A percentile compares a stretch with the other conserved stretches of the same genome.
Conservation (phyloP, 75 land plant species). For the Pseudotsuga menziesii region DNA sequence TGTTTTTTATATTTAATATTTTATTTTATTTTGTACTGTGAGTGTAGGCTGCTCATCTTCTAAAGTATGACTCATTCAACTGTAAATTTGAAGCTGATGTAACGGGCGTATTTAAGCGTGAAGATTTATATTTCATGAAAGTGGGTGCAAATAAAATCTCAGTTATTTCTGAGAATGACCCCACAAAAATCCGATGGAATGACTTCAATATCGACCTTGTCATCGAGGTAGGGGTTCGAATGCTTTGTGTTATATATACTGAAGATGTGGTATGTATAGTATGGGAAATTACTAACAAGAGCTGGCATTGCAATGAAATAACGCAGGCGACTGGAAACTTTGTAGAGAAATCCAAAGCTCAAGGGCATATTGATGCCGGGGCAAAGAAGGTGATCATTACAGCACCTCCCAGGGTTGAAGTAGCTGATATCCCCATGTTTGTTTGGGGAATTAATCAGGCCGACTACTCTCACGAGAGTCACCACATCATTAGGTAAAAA, state of each 20-base stretch:
- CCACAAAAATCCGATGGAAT: constrained; percentile 79
- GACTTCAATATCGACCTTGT: constrained; percentile 85
- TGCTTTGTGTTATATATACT: no score
- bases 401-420: constrained; percentile 85
- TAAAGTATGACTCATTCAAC: constrained; percentile 74
- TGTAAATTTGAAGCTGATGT: constrained; percentile 46
- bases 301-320: not conserved
- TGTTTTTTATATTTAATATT: not conserved
- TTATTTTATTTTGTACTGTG: not conserved
- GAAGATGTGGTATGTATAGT: no score
- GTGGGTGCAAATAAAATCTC: constrained; percentile 52
- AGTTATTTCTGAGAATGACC: constrained; percentile 71
- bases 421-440: constrained; percentile 81
- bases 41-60: constrained; percentile 70
- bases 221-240: constrained; percentile 81
- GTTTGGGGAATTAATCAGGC: constrained; percentile 80
- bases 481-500: constrained; percentile 61
- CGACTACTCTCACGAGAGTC: constrained; percentile 58
- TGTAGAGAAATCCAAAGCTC: constrained; percentile 77
- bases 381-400: constrained; percentile 90
- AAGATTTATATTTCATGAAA: no score
- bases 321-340: constrained; percentile 83
- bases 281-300: no score
- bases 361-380: constrained; percentile 82
- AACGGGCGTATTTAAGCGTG: no score